A percentile compares a stretch with the other conserved stretches of the same genome.
phyloP scores from a whole-genome alignment of 192 early-diverging fungal genomes.

The Coemansia sp. region DNA sequence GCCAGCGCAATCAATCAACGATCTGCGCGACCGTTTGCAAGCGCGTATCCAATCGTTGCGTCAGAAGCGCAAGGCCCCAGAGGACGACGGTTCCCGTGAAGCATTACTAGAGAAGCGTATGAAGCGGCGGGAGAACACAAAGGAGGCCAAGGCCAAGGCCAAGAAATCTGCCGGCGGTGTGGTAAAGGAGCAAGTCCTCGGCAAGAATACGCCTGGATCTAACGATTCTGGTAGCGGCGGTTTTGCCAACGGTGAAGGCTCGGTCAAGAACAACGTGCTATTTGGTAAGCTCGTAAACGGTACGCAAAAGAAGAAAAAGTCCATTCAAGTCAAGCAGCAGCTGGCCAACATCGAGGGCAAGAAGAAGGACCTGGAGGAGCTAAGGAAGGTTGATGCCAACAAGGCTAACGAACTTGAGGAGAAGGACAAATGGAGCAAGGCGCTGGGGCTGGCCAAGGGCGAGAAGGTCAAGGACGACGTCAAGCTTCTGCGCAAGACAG shows the following conservation, averaged over 20 bases:
- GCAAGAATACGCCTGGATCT: conserved; percentile 27
- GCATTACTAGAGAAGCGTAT: conserved; percentile 76
- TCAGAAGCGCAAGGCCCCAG: conserved; percentile 64
- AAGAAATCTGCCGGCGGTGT: conserved; percentile 19
- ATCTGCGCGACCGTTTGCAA: conserved; percentile 63
- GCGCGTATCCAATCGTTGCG: conserved; percentile 63
- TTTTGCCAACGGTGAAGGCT: not conserved
- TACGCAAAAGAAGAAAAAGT: conserved; percentile 52
- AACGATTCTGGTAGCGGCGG: conserved; percentile 1
- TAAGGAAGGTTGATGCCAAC: conserved; percentile 61
- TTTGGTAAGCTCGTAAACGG: conserved; percentile 46
- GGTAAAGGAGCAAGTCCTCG: conserved; percentile 29
- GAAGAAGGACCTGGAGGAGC: conserved; percentile 71
- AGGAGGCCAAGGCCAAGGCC: conserved; percentile 44
- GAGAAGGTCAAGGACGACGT: conserved; percentile 92
- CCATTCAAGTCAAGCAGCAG: conserved; percentile 56
- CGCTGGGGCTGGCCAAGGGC: conserved; percentile 76
- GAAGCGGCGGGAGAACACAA: conserved; percentile 63
- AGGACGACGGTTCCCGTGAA: conserved; percentile 59
- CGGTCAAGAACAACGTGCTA: conserved; percentile 39
- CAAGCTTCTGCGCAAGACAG: conserved; percentile 85
- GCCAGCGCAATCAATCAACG: conserved; percentile 52
- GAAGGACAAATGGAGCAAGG: conserved; percentile 80
- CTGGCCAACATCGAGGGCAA: conserved; percentile 71
- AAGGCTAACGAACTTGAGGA: conserved; percentile 71